Conservation (phyloP, 441 rosid species). For the Adansonia rubrostipa region DNA sequence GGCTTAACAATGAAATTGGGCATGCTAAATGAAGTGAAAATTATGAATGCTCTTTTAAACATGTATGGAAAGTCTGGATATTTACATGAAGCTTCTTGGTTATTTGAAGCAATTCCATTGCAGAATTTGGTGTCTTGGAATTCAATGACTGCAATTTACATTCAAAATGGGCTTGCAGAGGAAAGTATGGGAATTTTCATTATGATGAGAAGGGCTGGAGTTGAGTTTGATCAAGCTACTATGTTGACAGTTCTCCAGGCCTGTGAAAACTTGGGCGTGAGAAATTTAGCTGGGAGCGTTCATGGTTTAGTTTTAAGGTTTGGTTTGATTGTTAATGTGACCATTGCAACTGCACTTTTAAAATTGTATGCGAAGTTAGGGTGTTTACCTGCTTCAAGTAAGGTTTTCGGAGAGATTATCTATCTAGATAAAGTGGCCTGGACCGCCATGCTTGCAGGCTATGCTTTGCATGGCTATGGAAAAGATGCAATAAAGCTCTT, state of each 20-base stretch:
- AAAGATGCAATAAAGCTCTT: conserved; percentile 51
- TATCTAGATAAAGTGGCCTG: conserved; percentile 54
- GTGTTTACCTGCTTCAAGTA: conserved; percentile 41
- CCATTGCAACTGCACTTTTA: conserved; percentile 42
- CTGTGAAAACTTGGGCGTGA: conserved; percentile 46
- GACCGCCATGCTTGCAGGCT: conserved; percentile 68
- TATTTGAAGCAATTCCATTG: conserved; percentile 42
- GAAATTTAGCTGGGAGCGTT: conserved; percentile 43
- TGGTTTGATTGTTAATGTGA: conserved; percentile 36
- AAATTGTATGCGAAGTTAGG: conserved; percentile 54
- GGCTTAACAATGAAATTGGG: conserved; percentile 58
- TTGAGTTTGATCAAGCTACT: conserved; percentile 52
- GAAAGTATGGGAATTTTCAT: conserved; percentile 43
- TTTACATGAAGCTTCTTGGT: conserved; percentile 30
- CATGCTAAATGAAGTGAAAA: conserved; percentile 53
- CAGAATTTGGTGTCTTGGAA: conserved; percentile 60
- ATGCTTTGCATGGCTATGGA: conserved; percentile 57
- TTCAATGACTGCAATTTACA: conserved; percentile 46
- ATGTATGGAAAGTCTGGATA: conserved; percentile 53
- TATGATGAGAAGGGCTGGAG: conserved; percentile 42
- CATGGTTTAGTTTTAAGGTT: conserved; percentile 39
- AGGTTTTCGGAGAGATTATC: conserved; percentile 43
- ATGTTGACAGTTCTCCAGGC: conserved; percentile 45
- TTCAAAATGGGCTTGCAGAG: conserved; percentile 28
- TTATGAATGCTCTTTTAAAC: conserved; percentile 25